Conservation (phyloP, 1,284 basidiomycete species). For the Mycosarcoma maydis region DNA sequence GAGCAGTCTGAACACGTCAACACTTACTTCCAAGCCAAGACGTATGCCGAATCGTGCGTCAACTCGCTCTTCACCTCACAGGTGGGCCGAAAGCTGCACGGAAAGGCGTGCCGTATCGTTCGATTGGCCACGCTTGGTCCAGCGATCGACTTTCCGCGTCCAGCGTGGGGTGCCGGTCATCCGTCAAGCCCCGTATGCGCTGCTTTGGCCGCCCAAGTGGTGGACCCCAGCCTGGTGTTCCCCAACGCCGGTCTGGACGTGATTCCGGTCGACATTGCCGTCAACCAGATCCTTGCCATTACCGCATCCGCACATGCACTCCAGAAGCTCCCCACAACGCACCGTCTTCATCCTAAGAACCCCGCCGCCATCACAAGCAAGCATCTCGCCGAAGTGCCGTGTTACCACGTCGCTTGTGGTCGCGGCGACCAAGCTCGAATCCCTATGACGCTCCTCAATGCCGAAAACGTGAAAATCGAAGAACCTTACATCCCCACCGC, state of each 20-base stretch:
- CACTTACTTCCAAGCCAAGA: slow-evolving; percentile 53
- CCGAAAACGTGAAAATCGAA: slow-evolving; percentile 23
- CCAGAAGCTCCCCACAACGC: slow-evolving; percentile 34
- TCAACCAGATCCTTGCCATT: slow-evolving; percentile 48
- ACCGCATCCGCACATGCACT: slow-evolving; percentile 41
- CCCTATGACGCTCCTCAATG: slow-evolving; percentile 39
- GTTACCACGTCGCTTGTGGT: slow-evolving; percentile 48
- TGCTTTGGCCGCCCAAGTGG: slow-evolving; percentile 28
- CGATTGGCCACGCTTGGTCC: slow-evolving; percentile 44
- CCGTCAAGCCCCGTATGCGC: slow-evolving; percentile 48
- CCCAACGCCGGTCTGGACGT: slow-evolving; percentile 44
- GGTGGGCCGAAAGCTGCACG: slow-evolving; percentile 39
- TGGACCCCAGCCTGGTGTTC: slow-evolving; percentile 27
- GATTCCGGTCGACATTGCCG: slow-evolving; percentile 43
- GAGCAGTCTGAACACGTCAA: slow-evolving; percentile 44
- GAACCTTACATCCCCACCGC: slow-evolving; percentile 39
- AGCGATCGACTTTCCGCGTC: slow-evolving; percentile 41
- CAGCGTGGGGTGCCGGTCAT: slow-evolving; percentile 45
- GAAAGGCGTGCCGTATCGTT: slow-evolving; percentile 45
- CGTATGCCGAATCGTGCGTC: slow-evolving; percentile 43
- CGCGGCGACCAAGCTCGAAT: slow-evolving; percentile 27
- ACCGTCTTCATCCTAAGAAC: slow-evolving; percentile 44
- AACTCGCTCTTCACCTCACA: slow-evolving; percentile 47
- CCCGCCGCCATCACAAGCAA: slow-evolving; percentile 26
- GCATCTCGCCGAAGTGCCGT: slow-evolving; percentile 41